Conservation (phyloP, 2,329 filamentous ascomycete species). For the Cladophialophora immunda region DNA sequence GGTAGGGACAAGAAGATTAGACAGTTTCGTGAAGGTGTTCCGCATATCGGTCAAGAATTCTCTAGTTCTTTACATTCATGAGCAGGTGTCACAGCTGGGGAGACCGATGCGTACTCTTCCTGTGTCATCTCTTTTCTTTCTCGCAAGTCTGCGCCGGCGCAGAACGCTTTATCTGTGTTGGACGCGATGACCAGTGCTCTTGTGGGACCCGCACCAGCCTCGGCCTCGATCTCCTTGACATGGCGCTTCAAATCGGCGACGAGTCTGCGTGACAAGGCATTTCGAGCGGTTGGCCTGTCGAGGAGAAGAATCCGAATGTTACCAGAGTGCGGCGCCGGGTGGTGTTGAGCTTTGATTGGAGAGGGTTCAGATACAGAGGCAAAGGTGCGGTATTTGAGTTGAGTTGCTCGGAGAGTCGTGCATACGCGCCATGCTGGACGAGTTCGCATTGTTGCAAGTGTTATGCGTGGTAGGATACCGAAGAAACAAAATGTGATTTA, state of each 20-base stretch:
- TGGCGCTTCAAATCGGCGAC: constrained; percentile 76
- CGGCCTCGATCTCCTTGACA: constrained; percentile 73
- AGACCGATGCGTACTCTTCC: constrained; percentile 71
- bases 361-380: constrained; percentile 34
- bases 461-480: neutral
- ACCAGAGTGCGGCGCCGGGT: constrained; percentile 80
- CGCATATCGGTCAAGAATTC: constrained; percentile 82
- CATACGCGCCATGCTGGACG: constrained; percentile 18
- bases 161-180: constrained; percentile 87
- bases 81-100: constrained; percentile 3
- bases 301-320: constrained; percentile 88
- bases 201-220: constrained; percentile 68
- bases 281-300: constrained; percentile 83
- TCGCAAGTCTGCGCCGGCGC: constrained; percentile 93
- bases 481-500: neutral
- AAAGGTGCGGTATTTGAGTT: constrained; percentile 21
- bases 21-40: constrained; percentile 75
- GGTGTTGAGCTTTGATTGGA: constrained; percentile 71
- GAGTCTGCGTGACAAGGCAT: constrained; percentile 85
- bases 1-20: constrained; percentile 83
- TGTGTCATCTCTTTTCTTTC: constrained; percentile 79
- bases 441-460: constrained; percentile 28
- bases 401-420: constrained; percentile 7
- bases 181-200: constrained; percentile 84
- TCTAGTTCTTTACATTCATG: constrained; percentile 67